Evolutionary conservation across 2,329 filamentous ascomycete genomes (phyloP), one percentile per base, ranked within the genome.

Genomic region (Zasmidium citrigriseum): DNA sequence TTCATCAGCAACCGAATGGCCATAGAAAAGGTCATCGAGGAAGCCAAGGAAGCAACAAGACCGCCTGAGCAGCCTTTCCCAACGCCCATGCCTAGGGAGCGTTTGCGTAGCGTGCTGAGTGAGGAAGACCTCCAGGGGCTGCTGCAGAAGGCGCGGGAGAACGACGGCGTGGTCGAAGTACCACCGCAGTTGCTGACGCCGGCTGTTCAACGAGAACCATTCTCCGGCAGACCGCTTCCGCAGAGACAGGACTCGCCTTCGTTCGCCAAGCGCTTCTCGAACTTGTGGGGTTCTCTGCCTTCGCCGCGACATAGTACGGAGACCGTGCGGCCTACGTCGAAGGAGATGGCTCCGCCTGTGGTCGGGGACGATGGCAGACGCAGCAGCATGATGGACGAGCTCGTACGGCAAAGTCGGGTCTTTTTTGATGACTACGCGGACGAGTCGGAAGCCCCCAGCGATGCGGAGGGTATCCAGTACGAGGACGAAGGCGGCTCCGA

Each of bases 1-100:
- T 99, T 98, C 70, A 86, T 98, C 59, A 85, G 83, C 22, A 99
- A 99, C 72, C 79, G 95, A 52, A 84, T 97, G 65, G 91, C 90
- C 68, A 80, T 97, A 9, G 95, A 99, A 76, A 82, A 87, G 51
- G 71, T 85, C 7, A 84, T 88, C 50, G 80, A 85, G 60, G 76
- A 83, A 63, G 85, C 85, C 2, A 73, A 86, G 1, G 72, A 76
- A n/a, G 72, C 74, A 21, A 77, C 75, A 2, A 56, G 74, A 44
- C 73, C 72, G 3, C 44, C 64, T 12, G 65, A 69, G 29, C 64
- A 67, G 49, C 66, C 72, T 10, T 66, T 58, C 65, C 74, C 52
- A 12, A 77, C 52, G 45, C 71, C 59, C 1, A 62, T 64, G 52
- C 27, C 63, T 51, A 55, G 52, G 59, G 57, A 51, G 58, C 61